Percentiles rank a stretch among this genome's conserved stretches.
Conservation (phyloP, 805 yeast genomes). For the Ogataea allantospora region DNA sequence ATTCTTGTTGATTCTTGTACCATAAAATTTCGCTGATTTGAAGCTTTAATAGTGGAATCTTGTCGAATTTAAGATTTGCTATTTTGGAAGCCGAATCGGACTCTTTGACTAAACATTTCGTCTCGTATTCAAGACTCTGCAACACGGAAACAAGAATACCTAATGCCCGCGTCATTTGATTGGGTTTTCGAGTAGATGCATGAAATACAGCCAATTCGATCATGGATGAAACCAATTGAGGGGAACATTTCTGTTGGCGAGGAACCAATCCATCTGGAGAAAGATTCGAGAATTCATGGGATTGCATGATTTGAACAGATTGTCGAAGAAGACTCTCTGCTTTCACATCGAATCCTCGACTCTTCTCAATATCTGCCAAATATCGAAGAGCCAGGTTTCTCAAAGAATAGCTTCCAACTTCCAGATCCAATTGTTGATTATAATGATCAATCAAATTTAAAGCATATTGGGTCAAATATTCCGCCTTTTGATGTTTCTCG, state of each 20-base stretch:
- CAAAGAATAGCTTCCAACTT: constrained; percentile 28
- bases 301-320: constrained; percentile 27
- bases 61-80: constrained; percentile 28
- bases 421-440: constrained; percentile 23
- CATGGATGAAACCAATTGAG: constrained; percentile 27
- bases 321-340: constrained; percentile 33
- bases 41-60: constrained; percentile 38
- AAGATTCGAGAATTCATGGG: constrained; percentile 22
- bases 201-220: constrained; percentile 32
- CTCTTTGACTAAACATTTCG: constrained; percentile 19
- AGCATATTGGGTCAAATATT: constrained; percentile 29
- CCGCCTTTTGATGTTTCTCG: constrained; percentile 24
- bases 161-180: constrained; percentile 30
- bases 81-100: constrained; percentile 16
- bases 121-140: constrained; percentile 32
- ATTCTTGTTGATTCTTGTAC: constrained; percentile 30
- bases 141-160: constrained; percentile 35
- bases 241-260: constrained; percentile 20
- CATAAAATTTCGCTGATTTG: constrained; percentile 44
- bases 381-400: constrained; percentile 36
- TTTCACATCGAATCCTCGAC: constrained; percentile 16
- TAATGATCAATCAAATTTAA: constrained; percentile 32
- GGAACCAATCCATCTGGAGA: constrained; percentile 23
- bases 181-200: constrained; percentile 23
- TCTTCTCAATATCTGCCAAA: constrained; percentile 34